Conservation (phyloP, 2,329 filamentous ascomycete species). For the Penicillium sp. region DNA sequence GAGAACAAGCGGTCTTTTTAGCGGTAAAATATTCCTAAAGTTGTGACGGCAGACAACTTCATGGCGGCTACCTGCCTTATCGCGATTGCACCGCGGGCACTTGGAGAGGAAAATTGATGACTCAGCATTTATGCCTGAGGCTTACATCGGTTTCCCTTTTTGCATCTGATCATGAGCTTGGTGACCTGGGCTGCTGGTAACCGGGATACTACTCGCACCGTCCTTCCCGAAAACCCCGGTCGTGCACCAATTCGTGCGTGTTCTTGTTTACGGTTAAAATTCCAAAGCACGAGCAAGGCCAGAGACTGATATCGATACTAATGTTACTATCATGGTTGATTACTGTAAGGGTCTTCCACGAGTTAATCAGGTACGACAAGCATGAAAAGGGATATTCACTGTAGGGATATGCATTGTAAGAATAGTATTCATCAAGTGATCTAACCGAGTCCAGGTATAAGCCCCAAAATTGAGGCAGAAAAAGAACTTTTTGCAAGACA, state of each 20-base stretch:
- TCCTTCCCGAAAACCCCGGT: too few species aligned
- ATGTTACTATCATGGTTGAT: too few species aligned
- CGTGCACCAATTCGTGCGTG: too few species aligned
- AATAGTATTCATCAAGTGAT: conserved; percentile 3
- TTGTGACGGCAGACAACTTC: not conserved
- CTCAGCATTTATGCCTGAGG: not conserved
- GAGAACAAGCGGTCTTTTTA: not conserved
- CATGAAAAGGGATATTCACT: not conserved
- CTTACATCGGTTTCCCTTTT: not conserved
- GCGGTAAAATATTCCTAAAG: not conserved
- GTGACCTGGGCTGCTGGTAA: too few species aligned
- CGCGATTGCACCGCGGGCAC: not conserved
- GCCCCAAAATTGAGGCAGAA: conserved; percentile 14
- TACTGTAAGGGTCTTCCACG: too few species aligned
- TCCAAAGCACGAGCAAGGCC: too few species aligned
- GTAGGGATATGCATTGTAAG: not conserved
- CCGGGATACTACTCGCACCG: not conserved
- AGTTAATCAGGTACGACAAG: not conserved
- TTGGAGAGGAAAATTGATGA: not conserved
- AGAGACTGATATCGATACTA: too few species aligned
- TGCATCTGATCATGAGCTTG: not conserved
- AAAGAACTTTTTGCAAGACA: conserved; percentile 22
- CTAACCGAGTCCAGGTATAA: conserved; percentile 5
- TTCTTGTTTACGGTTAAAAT: too few species aligned
- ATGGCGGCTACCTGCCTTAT: conserved; percentile 3